A percentile compares a stretch with the other conserved stretches of the same genome.
phyloP scores from a whole-genome alignment of 2,329 filamentous ascomycete genomes.

The Cladophialophora bantiana region DNA sequence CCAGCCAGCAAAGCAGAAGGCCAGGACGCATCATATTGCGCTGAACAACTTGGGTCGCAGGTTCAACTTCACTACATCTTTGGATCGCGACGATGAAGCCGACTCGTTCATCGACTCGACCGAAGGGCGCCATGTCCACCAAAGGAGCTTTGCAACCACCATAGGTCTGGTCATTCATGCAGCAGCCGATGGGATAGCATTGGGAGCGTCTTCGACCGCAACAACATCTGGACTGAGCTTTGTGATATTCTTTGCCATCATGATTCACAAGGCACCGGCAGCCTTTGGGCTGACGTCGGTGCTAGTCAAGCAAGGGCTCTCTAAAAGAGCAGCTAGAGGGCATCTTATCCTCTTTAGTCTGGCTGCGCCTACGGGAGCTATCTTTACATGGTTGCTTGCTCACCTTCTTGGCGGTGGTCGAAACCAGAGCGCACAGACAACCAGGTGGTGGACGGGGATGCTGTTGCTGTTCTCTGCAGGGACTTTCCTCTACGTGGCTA shows the following conservation, averaged over 20 bases:
- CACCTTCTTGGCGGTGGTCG: conserved; percentile 67
- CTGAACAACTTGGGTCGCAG: conserved; percentile 77
- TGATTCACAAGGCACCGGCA: conserved; percentile 96
- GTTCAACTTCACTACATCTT: conserved; percentile 53
- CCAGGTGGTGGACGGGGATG: conserved; percentile 90
- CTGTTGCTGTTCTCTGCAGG: conserved; percentile 93
- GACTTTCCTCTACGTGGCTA: conserved; percentile 97
- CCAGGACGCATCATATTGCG: conserved; percentile 82
- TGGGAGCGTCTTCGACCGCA: conserved; percentile 85
- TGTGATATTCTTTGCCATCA: conserved; percentile 93
- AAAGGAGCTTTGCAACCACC: conserved; percentile 78
- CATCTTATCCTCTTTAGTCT: conserved; percentile 92
- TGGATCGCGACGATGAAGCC: conserved; percentile 49
- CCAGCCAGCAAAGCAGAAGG: conserved; percentile 67
- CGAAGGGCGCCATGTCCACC: conserved; percentile 58
- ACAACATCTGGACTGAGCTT: conserved; percentile 78
- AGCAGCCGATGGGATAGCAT: conserved; percentile 90
- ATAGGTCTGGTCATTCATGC: conserved; percentile 96
- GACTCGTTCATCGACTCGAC: conserved; percentile 60
- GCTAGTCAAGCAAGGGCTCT: conserved; percentile 86
- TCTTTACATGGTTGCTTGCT: conserved; percentile 82
- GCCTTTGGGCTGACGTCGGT: conserved; percentile 94
- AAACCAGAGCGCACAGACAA: conserved; percentile 63
- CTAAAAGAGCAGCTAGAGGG: conserved; percentile 80
- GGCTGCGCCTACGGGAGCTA: conserved; percentile 83